Evolutionary conservation across 139 green algal genomes (phyloP).

Genomic region (Chlamydomonas sp.): DNA sequence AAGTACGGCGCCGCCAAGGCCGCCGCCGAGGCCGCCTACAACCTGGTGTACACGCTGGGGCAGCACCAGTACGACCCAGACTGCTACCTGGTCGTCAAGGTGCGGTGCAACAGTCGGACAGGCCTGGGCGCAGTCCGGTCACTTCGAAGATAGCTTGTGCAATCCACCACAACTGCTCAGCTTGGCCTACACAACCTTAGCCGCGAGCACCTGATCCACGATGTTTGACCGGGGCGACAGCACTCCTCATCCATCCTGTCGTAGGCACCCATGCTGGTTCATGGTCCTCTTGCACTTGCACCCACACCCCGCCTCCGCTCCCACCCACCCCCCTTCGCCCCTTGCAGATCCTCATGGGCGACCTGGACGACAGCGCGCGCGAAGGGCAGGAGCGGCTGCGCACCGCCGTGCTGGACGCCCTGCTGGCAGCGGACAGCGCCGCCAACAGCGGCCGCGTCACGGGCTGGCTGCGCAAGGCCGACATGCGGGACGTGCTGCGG

Average conservation of each 20-base stretch:
- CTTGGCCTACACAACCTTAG: too few relatives aligned
- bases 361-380: conserved; percentile 50
- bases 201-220: too few relatives aligned
- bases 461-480: conserved; percentile 58
- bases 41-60: conserved; percentile 57
- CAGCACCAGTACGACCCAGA: conserved; percentile 64
- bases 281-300: neutral
- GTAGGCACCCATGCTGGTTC: neutral
- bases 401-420: conserved; percentile 27
- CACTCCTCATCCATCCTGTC: too few relatives aligned
- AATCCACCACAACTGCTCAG: too few relatives aligned
- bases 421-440: conserved; percentile 3
- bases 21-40: conserved; percentile 52
- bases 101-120: neutral
- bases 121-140: too few relatives aligned
- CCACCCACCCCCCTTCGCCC: neutral
- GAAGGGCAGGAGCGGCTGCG: conserved; percentile 48
- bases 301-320: neutral
- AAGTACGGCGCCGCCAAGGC: conserved; percentile 29
- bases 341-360: conserved; percentile 38
- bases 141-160: too few relatives aligned
- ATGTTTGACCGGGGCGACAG: too few relatives aligned
- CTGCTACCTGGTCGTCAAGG: conserved; percentile 62
- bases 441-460: conserved; percentile 41
- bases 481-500: conserved; percentile 37